Evolutionary conservation across 2,329 filamentous ascomycete species (phyloP).

Genomic region (Cercospora janseana): DNA sequence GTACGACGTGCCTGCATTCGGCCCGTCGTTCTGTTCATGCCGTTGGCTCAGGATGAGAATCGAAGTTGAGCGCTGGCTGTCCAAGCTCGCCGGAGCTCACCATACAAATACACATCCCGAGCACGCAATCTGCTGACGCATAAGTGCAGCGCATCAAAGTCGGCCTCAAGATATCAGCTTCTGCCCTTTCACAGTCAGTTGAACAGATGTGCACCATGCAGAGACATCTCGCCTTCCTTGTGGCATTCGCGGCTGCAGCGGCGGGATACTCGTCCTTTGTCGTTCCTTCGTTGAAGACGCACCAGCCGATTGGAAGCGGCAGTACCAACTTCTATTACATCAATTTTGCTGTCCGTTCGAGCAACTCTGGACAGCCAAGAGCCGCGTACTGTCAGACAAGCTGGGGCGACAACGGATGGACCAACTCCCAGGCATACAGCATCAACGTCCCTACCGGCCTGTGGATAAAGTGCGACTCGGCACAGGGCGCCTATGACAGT

Average conservation of each 20-base stretch:
- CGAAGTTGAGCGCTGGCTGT: constrained; percentile 1
- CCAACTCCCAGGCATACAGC: constrained; percentile 17
- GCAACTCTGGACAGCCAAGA: constrained; percentile 16
- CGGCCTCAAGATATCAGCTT: too few species aligned
- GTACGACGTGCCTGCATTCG: neutral
- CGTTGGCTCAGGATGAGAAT: neutral
- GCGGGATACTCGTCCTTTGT: constrained; percentile 13
- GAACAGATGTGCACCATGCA: neutral
- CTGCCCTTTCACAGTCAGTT: neutral
- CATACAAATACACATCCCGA: too few species aligned
- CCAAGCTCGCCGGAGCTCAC: too few species aligned
- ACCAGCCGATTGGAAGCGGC: constrained; percentile 33
- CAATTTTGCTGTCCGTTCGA: constrained; percentile 27
- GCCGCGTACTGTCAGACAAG: constrained; percentile 25
- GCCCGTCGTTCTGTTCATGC: neutral
- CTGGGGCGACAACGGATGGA: constrained; percentile 31
- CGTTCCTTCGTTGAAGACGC: constrained; percentile 22
- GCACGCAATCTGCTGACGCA: neutral
- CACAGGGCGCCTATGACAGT: constrained; percentile 13
- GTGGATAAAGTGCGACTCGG: constrained; percentile 29
- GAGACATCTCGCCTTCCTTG: neutral
- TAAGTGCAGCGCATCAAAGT: too few species aligned
- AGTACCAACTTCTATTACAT: constrained; percentile 32
- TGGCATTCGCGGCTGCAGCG: neutral
- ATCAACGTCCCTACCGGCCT: constrained; percentile 25